Percentiles rank a stretch among this genome's conserved stretches.
phyloP scores from a whole-genome alignment of 768 basidiomycete species.

The Tricholoma furcatifolium region DNA sequence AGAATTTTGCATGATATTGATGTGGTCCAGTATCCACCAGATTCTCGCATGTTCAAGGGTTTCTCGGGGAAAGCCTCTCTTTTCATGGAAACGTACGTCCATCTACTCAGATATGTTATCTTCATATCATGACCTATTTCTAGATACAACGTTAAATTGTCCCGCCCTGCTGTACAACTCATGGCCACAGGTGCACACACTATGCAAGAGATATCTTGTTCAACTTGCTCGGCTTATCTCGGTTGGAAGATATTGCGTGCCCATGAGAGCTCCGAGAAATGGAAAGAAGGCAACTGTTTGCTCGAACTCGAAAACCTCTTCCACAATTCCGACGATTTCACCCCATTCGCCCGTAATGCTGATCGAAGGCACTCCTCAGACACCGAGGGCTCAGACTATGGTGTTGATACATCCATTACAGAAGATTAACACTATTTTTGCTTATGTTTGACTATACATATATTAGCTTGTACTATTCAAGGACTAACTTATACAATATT shows the following conservation, averaged over 20 bases:
- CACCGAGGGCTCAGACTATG: slow-evolving; percentile 33
- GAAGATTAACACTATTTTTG: neutral
- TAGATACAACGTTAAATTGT: slow-evolving; percentile 48
- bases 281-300: slow-evolving; percentile 61
- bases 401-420: neutral
- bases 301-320: slow-evolving; percentile 56
- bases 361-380: slow-evolving; percentile 30
- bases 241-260: slow-evolving; percentile 66
- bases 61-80: slow-evolving; percentile 59
- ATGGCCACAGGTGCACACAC: slow-evolving; percentile 67
- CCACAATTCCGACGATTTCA: slow-evolving; percentile 19
- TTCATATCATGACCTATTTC: neutral
- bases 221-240: slow-evolving; percentile 48
- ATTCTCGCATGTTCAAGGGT: slow-evolving; percentile 50
- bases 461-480: neutral
- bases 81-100: slow-evolving; percentile 52
- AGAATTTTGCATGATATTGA: neutral
- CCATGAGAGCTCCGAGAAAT: slow-evolving; percentile 52
- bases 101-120: neutral
- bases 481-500: slow-evolving; percentile 10
- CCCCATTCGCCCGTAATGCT: slow-evolving; percentile 16
- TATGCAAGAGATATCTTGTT: slow-evolving; percentile 55
- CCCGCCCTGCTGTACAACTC: slow-evolving; percentile 48
- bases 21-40: slow-evolving; percentile 36
- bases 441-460: neutral